A percentile compares a stretch with the other conserved stretches of the same genome.
Evolutionary conservation across 345 rosid species (phyloP).

Genomic region (Psidium guajava): DNA sequence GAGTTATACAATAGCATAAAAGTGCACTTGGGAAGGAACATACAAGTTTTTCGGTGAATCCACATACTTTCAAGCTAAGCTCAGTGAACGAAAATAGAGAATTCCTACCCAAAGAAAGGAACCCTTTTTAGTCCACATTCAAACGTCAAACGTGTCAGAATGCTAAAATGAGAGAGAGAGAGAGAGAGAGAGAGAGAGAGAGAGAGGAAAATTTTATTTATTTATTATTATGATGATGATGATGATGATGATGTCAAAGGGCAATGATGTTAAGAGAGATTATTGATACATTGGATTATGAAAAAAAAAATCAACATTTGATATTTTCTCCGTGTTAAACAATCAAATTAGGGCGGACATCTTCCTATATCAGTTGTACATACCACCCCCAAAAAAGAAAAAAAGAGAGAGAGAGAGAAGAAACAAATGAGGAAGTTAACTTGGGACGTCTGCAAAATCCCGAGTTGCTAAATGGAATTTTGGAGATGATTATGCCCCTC

Average conservation of each 20-base stretch:
- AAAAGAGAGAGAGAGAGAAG: not conserved
- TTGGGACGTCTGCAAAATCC: too few species aligned
- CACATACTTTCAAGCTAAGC: not conserved
- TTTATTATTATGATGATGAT: too few species aligned
- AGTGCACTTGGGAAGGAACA: not conserved
- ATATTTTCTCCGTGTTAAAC: not conserved
- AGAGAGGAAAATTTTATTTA: too few species aligned
- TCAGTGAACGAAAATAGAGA: not conserved
- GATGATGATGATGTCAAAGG: too few species aligned
- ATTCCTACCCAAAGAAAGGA: not conserved
- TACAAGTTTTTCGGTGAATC: not conserved
- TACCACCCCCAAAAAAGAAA: too few species aligned
- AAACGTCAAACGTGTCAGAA: not conserved
- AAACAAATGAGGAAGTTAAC: not conserved
- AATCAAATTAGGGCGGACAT: not conserved
- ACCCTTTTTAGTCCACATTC: not conserved
- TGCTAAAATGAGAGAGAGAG: not conserved
- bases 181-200: too few species aligned
- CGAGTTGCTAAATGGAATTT: too few species aligned
- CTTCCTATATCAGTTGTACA: not conserved
- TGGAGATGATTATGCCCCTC: not conserved
- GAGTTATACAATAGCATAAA: not conserved
- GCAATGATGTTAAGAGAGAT: not conserved
- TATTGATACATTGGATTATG: not conserved
- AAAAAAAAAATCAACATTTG: not conserved